Conservation (phyloP, 192 early-diverging fungal species). For the Chytriomyces hyalinus region DNA sequence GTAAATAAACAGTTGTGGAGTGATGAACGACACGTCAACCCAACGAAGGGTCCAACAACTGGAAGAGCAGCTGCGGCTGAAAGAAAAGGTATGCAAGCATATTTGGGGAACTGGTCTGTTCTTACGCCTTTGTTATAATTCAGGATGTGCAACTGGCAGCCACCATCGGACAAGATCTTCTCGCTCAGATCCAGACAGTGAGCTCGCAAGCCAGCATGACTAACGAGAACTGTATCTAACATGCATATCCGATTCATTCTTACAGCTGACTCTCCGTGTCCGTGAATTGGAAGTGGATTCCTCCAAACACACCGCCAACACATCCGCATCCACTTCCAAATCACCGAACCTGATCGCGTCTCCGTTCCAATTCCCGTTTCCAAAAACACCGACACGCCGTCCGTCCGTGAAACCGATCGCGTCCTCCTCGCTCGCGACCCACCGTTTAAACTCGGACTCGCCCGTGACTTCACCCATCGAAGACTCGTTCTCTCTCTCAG, state of each 20-base stretch:
- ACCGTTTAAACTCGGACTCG: too few species aligned
- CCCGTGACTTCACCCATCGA: neutral
- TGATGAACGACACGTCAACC: too few species aligned
- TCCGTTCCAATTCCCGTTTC: neutral
- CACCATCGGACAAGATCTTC: constrained; percentile 41
- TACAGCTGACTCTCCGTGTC: constrained; percentile 7
- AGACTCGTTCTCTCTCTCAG: neutral
- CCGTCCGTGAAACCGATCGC: neutral
- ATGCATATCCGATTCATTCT: neutral
- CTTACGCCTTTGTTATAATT: neutral
- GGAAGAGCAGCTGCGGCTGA: constrained; percentile 17
- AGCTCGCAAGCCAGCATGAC: neutral
- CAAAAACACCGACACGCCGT: neutral
- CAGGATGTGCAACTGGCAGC: constrained; percentile 36
- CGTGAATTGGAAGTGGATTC: constrained; percentile 1
- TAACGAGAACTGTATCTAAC: too few species aligned
- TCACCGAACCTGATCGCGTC: neutral
- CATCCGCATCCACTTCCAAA: neutral
- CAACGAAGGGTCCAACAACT: constrained; percentile 2
- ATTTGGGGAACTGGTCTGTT: too few species aligned
- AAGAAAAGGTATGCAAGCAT: constrained; percentile 13
- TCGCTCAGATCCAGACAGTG: constrained; percentile 37
- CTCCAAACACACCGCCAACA: neutral
- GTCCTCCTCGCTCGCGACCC: neutral
- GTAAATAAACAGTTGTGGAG: neutral